Evolutionary conservation across 768 basidiomycete genomes (phyloP), one percentile per base, ranked within the genome.

Genomic region (Cystofilobasidium ferigula): DNA sequence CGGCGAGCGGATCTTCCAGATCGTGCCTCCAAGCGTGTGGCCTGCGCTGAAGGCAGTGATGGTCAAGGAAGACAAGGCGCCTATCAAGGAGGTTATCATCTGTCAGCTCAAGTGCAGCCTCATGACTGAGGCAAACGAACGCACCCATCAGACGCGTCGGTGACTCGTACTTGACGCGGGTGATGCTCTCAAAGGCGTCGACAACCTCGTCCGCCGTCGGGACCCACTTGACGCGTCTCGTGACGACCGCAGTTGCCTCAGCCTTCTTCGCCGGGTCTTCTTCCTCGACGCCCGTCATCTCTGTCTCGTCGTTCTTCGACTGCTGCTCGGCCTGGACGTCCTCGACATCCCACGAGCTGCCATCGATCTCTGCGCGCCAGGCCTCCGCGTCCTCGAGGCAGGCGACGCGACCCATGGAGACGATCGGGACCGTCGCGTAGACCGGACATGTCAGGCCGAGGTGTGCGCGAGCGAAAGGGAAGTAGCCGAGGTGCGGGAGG

Each of bases 1-100:
- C 2, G 95, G 92, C 0, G 93, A 97, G n/a, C 95, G 85, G 69
- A 99, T 87, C 74, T 97, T 97, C 92, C 92, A 98, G 69, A 99
- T 88, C 7, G 93, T 90, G 51, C 94, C 95, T 68, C 95, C 95
- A 20, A 99, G 82, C 0, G 89, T 89, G 75, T 97, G 93, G 0
- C 94, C 95, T 16, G 91, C 87, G 71, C 88, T 87, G 77, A 92
- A 95, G 0, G 95, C 91, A 22, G 92, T 93, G 69, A 99, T 88
- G 1, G 91, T 93, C 72, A 93, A 78, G 22, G 89, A 89, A 74
- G 92, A 88, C 72, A 88, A 89, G 79, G 91, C 89, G 59, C 90
- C 88, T 88, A 73, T 40, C 30, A 59, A 8, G 35, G 4, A 26
- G 38, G 6, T 13, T 2, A 24, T 59, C 3, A 26, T 6, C 72